phyloP scores from a whole-genome alignment of 768 basidiomycete species.

The Lepiota venenata region DNA sequence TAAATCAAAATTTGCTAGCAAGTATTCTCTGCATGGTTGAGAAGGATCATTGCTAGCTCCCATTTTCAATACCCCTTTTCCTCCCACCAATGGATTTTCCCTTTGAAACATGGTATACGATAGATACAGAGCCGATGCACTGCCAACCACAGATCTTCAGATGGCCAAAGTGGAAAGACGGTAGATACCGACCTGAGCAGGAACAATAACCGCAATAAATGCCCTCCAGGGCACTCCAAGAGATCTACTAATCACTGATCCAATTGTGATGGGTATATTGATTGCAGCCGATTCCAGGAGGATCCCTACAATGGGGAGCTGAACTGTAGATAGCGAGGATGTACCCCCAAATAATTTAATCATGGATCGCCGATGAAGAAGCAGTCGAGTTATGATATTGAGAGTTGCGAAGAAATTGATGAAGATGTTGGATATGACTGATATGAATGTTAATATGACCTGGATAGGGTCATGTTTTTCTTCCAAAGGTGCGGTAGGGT shows the following conservation, averaged over 20 bases:
- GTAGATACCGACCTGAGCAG: not conserved
- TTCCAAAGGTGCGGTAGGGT: too few relatives aligned
- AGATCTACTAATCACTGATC: not conserved
- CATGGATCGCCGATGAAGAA: not conserved
- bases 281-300: slow-evolving; percentile 4
- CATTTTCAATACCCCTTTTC: too few relatives aligned
- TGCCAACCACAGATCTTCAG: too few relatives aligned
- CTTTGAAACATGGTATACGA: too few relatives aligned
- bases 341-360: not conserved
- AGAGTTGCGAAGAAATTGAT: not conserved
- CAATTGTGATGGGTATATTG: not conserved
- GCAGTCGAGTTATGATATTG: not conserved
- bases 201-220: not conserved
- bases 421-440: not conserved
- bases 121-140: too few relatives aligned
- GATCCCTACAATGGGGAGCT: not conserved
- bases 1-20: too few relatives aligned
- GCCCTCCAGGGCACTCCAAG: not conserved
- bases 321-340: not conserved
- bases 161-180: too few relatives aligned
- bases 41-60: too few relatives aligned
- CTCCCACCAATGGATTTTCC: too few relatives aligned
- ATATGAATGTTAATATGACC: too few relatives aligned
- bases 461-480: too few relatives aligned
- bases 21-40: too few relatives aligned